Evolutionary conservation across 73 alveolate species (phyloP).

Genomic region (Loxodes magnus): DNA sequence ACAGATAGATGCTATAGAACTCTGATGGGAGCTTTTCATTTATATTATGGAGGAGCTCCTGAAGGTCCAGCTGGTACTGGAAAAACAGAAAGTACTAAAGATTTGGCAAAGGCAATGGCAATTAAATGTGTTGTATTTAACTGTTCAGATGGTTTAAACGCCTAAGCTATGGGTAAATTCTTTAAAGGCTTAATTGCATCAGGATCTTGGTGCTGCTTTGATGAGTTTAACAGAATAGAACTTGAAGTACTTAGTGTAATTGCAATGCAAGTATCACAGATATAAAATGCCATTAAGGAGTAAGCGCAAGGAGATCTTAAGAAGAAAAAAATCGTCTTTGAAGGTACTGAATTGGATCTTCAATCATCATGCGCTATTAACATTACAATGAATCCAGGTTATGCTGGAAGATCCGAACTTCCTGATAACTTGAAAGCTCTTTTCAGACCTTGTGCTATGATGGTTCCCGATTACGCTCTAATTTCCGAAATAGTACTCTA

Average conservation of each 20-base stretch:
- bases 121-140: constrained; percentile 90
- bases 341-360: constrained; percentile 53
- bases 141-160: constrained; percentile 89
- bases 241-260: constrained; percentile 71
- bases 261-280: constrained; percentile 52
- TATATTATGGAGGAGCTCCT: constrained; percentile 94
- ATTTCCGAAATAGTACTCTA: constrained; percentile 90
- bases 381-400: constrained; percentile 98
- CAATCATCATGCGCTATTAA: constrained; percentile 83
- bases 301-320: constrained; percentile 38
- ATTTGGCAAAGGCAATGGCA: constrained; percentile 86
- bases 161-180: constrained; percentile 85
- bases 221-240: constrained; percentile 95
- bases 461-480: constrained; percentile 91
- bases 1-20: constrained; percentile 96
- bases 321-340: constrained; percentile 30
- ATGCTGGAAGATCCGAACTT: constrained; percentile 92
- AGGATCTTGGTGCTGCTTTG: constrained; percentile 97
- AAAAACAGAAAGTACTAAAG: constrained; percentile 96
- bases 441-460: constrained; percentile 97
- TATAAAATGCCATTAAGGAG: constrained; percentile 51
- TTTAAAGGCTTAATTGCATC: constrained; percentile 89
- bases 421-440: constrained; percentile 95
- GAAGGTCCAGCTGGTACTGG: constrained; percentile 99
- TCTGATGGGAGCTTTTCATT: constrained; percentile 84